Evolutionary conservation across 495 filamentous ascomycete species (phyloP), one percentile per base, ranked within the genome.

Genomic region (Cercophora samala): DNA sequence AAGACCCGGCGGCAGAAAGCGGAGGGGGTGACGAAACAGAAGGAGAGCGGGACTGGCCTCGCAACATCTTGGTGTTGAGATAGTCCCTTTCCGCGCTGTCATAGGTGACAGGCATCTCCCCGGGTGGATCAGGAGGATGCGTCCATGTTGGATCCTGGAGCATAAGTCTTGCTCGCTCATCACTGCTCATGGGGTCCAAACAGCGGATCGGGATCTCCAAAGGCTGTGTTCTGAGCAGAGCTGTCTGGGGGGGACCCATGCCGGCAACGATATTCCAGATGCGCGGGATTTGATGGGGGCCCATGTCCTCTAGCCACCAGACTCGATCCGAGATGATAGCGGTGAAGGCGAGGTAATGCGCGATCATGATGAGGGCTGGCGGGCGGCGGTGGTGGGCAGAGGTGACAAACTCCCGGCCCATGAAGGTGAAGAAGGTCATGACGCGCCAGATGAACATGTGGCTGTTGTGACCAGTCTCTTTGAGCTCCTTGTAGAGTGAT

Each of bases 351-450:
- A 84, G 73, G 60, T 80, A 83, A 56, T 85, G 66, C 1, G 83
- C 80, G 5, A 85, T 29, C 17, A 86, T 80, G 8, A 86, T 70
- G 0, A 86, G 70, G 0, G 89, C 85, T 53, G 88, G 83, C 0
- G 87, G 85, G 46, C 81, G 76, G 11, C 77, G 78, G 52, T 81
- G 72, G 11, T 78, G 77, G 4, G 87, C 80, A 23, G 86, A 75
- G 0, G 81, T 78, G 17, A 86, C 69, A 70, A 87, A 89, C 13
- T 76, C 72, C 2, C 79, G 68, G 0, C 84, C 82, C 4, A 88
- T 74, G 13, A 82, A 82, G 18, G 84, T 81, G 26, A 76, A 73
- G 60, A 78, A 78, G 5, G 78, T 81, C 53, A 78, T 72, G 60
- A 81, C 75, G 37, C 82, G 74, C 46, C 81, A 68, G 53, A 76